Base-by-base conservation (phyloP, 208 protist species). In the Zelonia costaricensis region DNA sequence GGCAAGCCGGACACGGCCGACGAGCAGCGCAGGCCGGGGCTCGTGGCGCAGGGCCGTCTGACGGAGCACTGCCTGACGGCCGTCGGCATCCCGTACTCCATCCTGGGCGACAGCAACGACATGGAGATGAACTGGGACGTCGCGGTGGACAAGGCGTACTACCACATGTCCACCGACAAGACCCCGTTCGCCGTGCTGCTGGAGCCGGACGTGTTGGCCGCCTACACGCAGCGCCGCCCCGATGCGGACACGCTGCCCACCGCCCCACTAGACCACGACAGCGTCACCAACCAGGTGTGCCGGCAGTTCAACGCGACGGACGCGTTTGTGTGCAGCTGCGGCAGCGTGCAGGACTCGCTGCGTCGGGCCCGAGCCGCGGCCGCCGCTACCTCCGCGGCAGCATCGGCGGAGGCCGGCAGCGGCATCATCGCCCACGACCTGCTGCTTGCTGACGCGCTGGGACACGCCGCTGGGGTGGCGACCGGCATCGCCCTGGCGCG, bases 131-230 rank as follows among this genome's bases (percentile, higher is more conserved):
- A 71, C 58, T 70, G 85, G 69, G 69, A 82, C 40, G 54, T 59
- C 5, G 28, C 44, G 3, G 40, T 97, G 13, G 73, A 92, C 31
- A 74, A 60, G 46, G 90, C 92, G 2, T 64, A 71, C 40, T 47
- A 56, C 8, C 84, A 93, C 73, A 71, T 97, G 48, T 22, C 60
- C n/a, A 38, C 18, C 8, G 49, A 72, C n/a, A 51, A 58, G 22
- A 80, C 77, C 9, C 86, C 88, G 12, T 95, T 91, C 58, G 88
- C 84, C 28, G 25, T 97, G 18, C 71, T 96, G 10, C 66, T 95
- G 12, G 71, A 81, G n/a, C 55, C 57, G 9, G 76, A 68, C 16
- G 78, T 78, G 4, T 76, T 97, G 57, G 61, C 52, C 57, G 59
- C 62, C 10, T 91, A 69, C 64, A 70, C 36, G 60, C 53, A 46